A percentile compares a stretch with the other conserved stretches of the same genome.
phyloP scores from a whole-genome alignment of 2,329 filamentous ascomycete species.

The Aaosphaeria pasadenensis region DNA sequence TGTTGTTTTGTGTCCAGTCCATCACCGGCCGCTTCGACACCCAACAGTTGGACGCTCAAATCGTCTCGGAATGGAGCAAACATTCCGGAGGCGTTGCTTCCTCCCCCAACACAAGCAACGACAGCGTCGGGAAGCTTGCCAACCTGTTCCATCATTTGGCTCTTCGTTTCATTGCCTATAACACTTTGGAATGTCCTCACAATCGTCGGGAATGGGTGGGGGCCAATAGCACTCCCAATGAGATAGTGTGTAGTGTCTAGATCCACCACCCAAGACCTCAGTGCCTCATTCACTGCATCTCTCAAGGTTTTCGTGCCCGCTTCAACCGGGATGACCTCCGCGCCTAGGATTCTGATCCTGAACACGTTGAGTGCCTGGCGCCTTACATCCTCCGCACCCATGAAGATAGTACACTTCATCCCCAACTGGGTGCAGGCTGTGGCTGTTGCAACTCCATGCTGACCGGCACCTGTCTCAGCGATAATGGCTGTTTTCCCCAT shows the following conservation, averaged over 20 bases:
- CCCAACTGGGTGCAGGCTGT: slow-evolving; percentile 98
- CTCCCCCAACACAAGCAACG: slow-evolving; percentile 93
- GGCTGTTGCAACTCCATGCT: slow-evolving; percentile 96
- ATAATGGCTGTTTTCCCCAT: slow-evolving; percentile 97
- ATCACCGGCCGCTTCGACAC: slow-evolving; percentile 93
- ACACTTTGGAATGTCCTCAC: slow-evolving; percentile 97
- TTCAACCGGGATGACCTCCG: slow-evolving; percentile 88
- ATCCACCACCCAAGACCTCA: slow-evolving; percentile 90
- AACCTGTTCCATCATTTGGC: slow-evolving; percentile 79
- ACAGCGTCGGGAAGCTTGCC: slow-evolving; percentile 94
- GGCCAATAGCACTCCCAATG: slow-evolving; percentile 96
- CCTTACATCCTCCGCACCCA: slow-evolving; percentile 96
- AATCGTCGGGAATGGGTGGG: slow-evolving; percentile 96
- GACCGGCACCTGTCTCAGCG: slow-evolving; percentile 93
- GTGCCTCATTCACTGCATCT: slow-evolving; percentile 84
- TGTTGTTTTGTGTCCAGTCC: slow-evolving; percentile 83
- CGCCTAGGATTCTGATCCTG: slow-evolving; percentile 94
- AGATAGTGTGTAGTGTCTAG: slow-evolving; percentile 97
- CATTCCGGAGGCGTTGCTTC: slow-evolving; percentile 94
- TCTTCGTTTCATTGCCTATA: slow-evolving; percentile 91
- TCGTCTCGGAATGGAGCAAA: slow-evolving; percentile 95
- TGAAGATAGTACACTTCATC: slow-evolving; percentile 97
- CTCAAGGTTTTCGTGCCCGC: slow-evolving; percentile 69
- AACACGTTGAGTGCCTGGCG: slow-evolving; percentile 97
- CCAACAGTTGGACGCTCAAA: slow-evolving; percentile 78